Evolutionary conservation across 768 basidiomycete genomes (phyloP).

Genomic region (Sistotremastrum suecicum): DNA sequence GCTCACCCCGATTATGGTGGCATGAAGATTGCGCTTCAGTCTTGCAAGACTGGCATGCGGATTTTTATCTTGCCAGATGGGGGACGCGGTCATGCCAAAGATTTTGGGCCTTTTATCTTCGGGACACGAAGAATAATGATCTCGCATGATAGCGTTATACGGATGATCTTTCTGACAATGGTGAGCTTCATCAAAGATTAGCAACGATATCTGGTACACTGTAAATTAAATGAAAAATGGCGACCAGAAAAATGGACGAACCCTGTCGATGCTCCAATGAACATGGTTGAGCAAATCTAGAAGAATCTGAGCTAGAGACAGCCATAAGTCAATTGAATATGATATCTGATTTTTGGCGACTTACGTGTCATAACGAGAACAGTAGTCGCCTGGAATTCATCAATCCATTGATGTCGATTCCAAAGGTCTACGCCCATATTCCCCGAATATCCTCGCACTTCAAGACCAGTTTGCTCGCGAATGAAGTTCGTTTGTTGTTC

Average conservation of each 20-base stretch:
- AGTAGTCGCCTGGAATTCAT: constrained; percentile 47
- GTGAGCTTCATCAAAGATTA: constrained; percentile 47
- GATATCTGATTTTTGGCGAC: constrained; percentile 5
- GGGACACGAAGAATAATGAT: constrained; percentile 34
- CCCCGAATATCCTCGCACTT: constrained; percentile 57
- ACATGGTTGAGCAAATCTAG: constrained; percentile 71
- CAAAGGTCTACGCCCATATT: constrained; percentile 57
- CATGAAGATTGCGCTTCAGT: constrained; percentile 58
- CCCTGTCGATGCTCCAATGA: constrained; percentile 59
- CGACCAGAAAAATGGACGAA: constrained; percentile 8
- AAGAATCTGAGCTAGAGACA: constrained; percentile 61
- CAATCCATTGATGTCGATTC: constrained; percentile 50
- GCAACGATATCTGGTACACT: constrained; percentile 31
- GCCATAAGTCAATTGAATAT: neutral
- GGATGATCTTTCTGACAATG: constrained; percentile 43
- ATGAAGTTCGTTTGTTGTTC: constrained; percentile 69
- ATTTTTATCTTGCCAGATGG: constrained; percentile 68
- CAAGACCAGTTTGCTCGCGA: constrained; percentile 44
- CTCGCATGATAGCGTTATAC: constrained; percentile 42
- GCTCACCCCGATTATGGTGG: constrained; percentile 62
- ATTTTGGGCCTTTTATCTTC: constrained; percentile 49
- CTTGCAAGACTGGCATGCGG: constrained; percentile 44
- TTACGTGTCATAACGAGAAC: constrained; percentile 79
- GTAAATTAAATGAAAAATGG: neutral
- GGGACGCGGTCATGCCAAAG: constrained; percentile 91